Percentiles rank a stretch among this genome's conserved stretches.
Conservation (phyloP, 495 filamentous ascomycete species). For the Penicillium steckii region DNA sequence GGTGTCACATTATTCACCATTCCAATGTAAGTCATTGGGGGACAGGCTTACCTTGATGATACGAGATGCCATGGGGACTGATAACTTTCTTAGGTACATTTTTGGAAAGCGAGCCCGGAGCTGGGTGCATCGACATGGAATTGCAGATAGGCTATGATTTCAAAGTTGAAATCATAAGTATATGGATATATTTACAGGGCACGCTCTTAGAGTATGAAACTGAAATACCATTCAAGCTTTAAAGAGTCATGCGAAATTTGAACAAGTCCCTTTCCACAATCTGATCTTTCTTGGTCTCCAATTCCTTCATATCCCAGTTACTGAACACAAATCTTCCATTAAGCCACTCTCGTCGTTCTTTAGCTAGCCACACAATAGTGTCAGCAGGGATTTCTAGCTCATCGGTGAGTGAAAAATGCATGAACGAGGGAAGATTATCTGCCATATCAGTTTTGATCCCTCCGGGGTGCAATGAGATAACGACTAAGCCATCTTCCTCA, state of each 20-base stretch:
- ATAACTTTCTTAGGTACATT: slow-evolving; percentile 27
- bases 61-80: too few species aligned
- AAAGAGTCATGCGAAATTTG: slow-evolving; percentile 13
- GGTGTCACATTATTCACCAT: slow-evolving; percentile 35
- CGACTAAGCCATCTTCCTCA: slow-evolving; percentile 41
- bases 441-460: slow-evolving; percentile 46
- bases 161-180: too few species aligned
- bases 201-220: not conserved
- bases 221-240: not conserved
- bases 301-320: slow-evolving; percentile 48
- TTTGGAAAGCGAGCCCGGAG: slow-evolving; percentile 28
- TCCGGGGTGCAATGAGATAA: slow-evolving; percentile 52
- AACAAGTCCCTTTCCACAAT: slow-evolving; percentile 27
- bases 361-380: slow-evolving; percentile 47
- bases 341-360: slow-evolving; percentile 49
- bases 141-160: slow-evolving; percentile 22
- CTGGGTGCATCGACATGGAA: slow-evolving; percentile 27
- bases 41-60: too few species aligned
- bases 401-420: slow-evolving; percentile 37
- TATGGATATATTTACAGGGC: not conserved
- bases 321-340: slow-evolving; percentile 45
- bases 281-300: slow-evolving; percentile 42
- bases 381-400: slow-evolving; percentile 45
- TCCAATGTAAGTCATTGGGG: slow-evolving; percentile 34
- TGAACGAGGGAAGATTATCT: slow-evolving; percentile 16